Percentiles rank a stretch among this genome's conserved stretches.
Evolutionary conservation across 1,284 basidiomycete genomes (phyloP).

Genomic region (Earliella scabrosa): DNA sequence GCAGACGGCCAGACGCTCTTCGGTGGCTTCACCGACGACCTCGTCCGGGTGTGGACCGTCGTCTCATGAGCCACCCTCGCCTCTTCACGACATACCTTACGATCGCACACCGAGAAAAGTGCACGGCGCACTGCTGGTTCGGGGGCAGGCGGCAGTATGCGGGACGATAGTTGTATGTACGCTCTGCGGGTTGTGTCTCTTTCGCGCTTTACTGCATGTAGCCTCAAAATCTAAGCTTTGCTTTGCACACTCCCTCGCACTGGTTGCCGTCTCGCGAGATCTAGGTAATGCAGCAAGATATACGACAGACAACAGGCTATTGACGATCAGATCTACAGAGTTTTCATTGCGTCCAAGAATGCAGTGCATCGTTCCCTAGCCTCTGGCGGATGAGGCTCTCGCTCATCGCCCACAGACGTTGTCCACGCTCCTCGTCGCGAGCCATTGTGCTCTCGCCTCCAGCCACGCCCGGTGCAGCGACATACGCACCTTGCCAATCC

Average conservation of each 20-base stretch:
- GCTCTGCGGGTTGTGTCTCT: conserved; percentile 25
- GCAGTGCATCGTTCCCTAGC: conserved; percentile 38
- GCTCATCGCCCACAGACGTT: conserved; percentile 44
- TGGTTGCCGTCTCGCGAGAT: neutral
- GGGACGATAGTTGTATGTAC: conserved; percentile 25
- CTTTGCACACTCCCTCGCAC: conserved; percentile 17
- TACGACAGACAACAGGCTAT: neutral
- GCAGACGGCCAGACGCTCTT: conserved; percentile 98
- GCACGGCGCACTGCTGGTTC: conserved; percentile 25
- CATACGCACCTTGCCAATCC: conserved; percentile 43
- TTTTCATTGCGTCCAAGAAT: conserved; percentile 23
- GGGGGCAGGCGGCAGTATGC: conserved; percentile 13
- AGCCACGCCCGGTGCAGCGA: conserved; percentile 40
- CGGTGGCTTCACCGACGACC: conserved; percentile 93
- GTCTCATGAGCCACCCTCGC: conserved; percentile 52
- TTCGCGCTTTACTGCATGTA: conserved; percentile 30
- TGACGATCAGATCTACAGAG: neutral
- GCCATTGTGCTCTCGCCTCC: conserved; percentile 43
- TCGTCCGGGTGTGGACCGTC: conserved; percentile 92
- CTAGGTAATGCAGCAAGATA: no score
- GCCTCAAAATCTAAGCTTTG: conserved; percentile 31
- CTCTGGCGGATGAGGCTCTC: conserved; percentile 39
- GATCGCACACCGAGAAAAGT: conserved; percentile 24
- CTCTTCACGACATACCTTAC: conserved; percentile 13
- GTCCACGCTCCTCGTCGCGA: conserved; percentile 39